Conservation (phyloP, 306 rosid species). For the Prunus campanulata region DNA sequence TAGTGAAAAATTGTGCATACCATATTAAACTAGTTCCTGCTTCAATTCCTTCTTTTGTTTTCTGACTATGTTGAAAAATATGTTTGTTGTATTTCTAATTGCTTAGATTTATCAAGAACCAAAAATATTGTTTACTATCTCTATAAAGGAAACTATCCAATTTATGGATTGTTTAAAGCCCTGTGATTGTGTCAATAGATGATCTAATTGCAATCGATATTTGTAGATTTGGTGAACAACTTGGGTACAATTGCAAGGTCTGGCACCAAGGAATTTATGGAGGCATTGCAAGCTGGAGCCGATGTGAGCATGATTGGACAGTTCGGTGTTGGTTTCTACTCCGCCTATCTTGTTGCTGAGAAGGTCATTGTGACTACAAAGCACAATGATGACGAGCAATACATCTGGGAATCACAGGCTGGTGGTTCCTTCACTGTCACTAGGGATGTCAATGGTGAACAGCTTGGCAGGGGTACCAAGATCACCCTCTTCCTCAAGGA, state of each 20-base stretch:
- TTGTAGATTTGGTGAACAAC: constrained; percentile 68
- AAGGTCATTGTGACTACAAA: constrained; percentile 62
- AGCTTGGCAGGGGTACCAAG: constrained; percentile 73
- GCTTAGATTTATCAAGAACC: not conserved
- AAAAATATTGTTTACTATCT: too few species aligned
- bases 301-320: constrained; percentile 82
- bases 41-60: not conserved
- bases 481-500: constrained; percentile 71
- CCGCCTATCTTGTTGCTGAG: constrained; percentile 62
- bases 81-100: not conserved
- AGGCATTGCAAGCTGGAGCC: constrained; percentile 70
- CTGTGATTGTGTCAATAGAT: too few species aligned
- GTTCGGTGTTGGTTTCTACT: constrained; percentile 73
- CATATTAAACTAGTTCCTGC: not conserved
- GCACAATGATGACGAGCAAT: constrained; percentile 71
- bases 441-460: constrained; percentile 56
- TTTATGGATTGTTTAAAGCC: too few species aligned
- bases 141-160: too few species aligned
- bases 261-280: constrained; percentile 76
- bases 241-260: constrained; percentile 77
- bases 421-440: constrained; percentile 75
- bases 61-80: too few species aligned
- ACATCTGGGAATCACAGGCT: constrained; percentile 71
- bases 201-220: too few species aligned
- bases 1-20: not conserved